Percentiles rank a stretch among this genome's conserved stretches.
phyloP scores from a whole-genome alignment of 768 basidiomycete species.

The Lanmaoa rubissima region DNA sequence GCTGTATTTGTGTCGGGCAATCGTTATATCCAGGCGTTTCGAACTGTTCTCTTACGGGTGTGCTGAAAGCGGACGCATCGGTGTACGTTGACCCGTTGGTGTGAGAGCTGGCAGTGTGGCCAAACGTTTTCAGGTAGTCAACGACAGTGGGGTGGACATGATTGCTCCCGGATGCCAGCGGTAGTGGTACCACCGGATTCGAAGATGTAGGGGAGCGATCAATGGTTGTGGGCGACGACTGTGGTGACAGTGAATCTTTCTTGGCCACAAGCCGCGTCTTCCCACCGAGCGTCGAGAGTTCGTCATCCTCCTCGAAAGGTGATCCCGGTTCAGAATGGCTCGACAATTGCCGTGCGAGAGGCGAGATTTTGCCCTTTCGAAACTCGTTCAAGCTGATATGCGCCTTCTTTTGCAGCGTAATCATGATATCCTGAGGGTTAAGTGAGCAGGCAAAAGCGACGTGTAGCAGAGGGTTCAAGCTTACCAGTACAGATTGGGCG shows the following conservation, averaged over 20 bases:
- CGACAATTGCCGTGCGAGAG: constrained; percentile 35
- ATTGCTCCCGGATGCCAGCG: constrained; percentile 50
- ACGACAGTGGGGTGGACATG: constrained; percentile 61
- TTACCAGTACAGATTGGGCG: constrained; percentile 63
- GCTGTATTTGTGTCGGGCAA: constrained; percentile 24
- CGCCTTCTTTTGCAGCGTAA: constrained; percentile 61
- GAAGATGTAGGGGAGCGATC: constrained; percentile 70
- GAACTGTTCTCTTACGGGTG: constrained; percentile 25
- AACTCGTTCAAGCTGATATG: constrained; percentile 64
- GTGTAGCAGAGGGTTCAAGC: constrained; percentile 9
- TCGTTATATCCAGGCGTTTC: constrained; percentile 23
- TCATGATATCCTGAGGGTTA: constrained; percentile 54
- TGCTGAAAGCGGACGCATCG: constrained; percentile 25
- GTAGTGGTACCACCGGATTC: constrained; percentile 72
- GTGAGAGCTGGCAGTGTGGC: constrained; percentile 24
- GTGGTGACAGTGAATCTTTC: constrained; percentile 56
- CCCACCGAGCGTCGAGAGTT: constrained; percentile 61
- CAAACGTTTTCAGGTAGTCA: constrained; percentile 69
- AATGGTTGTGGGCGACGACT: constrained; percentile 37
- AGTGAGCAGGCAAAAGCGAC: constrained; percentile 11
- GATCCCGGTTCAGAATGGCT: constrained; percentile 40
- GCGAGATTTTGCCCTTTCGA: constrained; percentile 53
- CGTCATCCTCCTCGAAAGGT: constrained; percentile 56
- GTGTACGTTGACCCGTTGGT: constrained; percentile 22
- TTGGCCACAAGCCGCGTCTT: constrained; percentile 63